Conservation (phyloP, 2,329 filamentous ascomycete genomes). For the Blastomyces percursus region DNA sequence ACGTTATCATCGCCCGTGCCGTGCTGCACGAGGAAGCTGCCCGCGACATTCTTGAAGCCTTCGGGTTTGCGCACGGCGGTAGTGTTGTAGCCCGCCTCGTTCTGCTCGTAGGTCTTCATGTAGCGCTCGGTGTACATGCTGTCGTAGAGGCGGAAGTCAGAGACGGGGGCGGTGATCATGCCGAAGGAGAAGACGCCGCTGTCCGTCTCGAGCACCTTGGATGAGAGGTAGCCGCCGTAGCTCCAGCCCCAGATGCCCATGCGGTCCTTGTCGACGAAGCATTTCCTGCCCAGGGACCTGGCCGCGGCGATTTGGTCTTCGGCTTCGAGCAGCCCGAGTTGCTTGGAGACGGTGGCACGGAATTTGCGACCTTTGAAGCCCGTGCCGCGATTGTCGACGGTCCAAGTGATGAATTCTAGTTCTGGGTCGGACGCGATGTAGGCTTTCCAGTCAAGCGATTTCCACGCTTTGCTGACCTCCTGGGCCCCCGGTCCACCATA, state of each 20-base stretch:
- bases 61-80: conserved; percentile 47
- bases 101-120: conserved; percentile 53
- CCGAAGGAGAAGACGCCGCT: conserved; percentile 52
- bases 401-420: conserved; percentile 56
- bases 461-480: conserved; percentile 48
- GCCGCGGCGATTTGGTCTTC: conserved; percentile 59
- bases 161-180: conserved; percentile 54
- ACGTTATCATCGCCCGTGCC: conserved; percentile 62
- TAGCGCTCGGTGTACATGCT: conserved; percentile 62
- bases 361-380: conserved; percentile 54
- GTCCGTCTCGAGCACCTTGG: conserved; percentile 55
- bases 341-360: conserved; percentile 46
- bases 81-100: conserved; percentile 49
- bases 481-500: conserved; percentile 59
- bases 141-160: conserved; percentile 62
- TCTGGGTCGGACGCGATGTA: conserved; percentile 59
- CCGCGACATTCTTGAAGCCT: conserved; percentile 53
- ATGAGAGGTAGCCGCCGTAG: conserved; percentile 55
- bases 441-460: conserved; percentile 46
- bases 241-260: conserved; percentile 61
- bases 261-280: conserved; percentile 48
- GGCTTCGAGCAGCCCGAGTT: conserved; percentile 53
- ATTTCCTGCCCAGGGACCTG: conserved; percentile 39
- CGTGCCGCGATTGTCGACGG: conserved; percentile 58
- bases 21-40: conserved; percentile 53